Percentiles rank a stretch among this genome's conserved stretches.
Conservation (phyloP, 768 basidiomycete genomes). For the Auricularia cornea region DNA sequence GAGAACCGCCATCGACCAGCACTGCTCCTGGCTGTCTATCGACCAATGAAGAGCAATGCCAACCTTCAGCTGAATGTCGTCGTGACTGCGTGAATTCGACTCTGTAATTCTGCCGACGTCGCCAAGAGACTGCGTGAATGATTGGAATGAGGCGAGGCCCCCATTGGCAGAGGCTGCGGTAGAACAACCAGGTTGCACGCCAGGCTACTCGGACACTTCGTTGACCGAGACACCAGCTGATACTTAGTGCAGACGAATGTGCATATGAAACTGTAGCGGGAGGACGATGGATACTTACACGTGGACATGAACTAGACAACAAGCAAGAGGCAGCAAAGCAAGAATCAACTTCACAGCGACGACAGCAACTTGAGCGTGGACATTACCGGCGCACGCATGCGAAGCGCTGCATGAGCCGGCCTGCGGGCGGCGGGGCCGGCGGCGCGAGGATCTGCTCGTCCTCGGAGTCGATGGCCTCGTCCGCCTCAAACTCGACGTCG, state of each 20-base stretch:
- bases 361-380: neutral
- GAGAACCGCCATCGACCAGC: too few species aligned
- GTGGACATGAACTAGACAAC: neutral
- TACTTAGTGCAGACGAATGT: neutral
- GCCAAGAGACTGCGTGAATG: too few species aligned
- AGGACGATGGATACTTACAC: neutral
- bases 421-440: neutral
- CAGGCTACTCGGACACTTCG: too few species aligned
- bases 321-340: neutral
- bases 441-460: neutral
- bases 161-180: too few species aligned
- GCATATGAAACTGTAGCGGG: neutral
- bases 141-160: too few species aligned
- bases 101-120: too few species aligned
- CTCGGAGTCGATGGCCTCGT: neutral
- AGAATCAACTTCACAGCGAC: neutral
- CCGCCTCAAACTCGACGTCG: neutral
- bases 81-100: too few species aligned
- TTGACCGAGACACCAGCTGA: too few species aligned
- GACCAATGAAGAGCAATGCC: too few species aligned
- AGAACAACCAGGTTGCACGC: too few species aligned
- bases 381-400: neutral
- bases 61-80: too few species aligned
- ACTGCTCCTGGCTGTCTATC: too few species aligned
- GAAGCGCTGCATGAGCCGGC: neutral